phyloP scores from a whole-genome alignment of 352 stramenopile species.

The Phytophthora boehmeriae region DNA sequence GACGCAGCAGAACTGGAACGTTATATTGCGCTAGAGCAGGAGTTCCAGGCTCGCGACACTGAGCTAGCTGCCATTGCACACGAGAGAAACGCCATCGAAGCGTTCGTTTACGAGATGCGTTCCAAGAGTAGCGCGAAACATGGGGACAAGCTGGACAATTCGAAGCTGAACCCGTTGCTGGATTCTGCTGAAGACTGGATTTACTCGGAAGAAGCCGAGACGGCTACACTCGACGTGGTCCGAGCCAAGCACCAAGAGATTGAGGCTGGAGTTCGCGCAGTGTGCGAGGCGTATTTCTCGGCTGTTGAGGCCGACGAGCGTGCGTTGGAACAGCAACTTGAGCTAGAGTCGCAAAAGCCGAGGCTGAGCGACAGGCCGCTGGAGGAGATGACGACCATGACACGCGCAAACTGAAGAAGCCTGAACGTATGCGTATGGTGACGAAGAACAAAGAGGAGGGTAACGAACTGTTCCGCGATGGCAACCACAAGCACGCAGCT shows the following conservation, averaged over 20 bases:
- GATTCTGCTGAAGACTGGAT: conserved; percentile 92
- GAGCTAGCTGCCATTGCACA: conserved; percentile 75
- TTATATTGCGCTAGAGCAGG: conserved; percentile 59
- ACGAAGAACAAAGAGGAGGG: conserved; percentile 96
- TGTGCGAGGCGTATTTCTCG: conserved; percentile 72
- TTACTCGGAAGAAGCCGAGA: conserved; percentile 88
- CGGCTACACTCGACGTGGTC: conserved; percentile 63
- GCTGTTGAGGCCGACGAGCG: conserved; percentile 68
- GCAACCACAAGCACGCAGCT: conserved; percentile 89
- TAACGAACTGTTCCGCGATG: conserved; percentile 93
- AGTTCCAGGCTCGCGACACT: conserved; percentile 78
- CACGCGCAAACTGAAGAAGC: conserved; percentile 92
- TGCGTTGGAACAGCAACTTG: conserved; percentile 74
- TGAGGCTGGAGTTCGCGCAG: conserved; percentile 51
- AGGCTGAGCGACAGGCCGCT: conserved; percentile 71
- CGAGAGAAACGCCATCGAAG: conserved; percentile 90
- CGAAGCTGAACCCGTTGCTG: conserved; percentile 67
- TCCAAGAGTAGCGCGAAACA: conserved; percentile 75
- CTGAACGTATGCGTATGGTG: conserved; percentile 93
- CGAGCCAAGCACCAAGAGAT: conserved; percentile 61
- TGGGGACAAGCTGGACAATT: conserved; percentile 71
- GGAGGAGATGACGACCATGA: conserved; percentile 91
- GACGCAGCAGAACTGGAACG: conserved; percentile 36
- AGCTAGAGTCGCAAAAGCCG: conserved; percentile 77
- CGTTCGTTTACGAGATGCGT: conserved; percentile 91